phyloP scores from a whole-genome alignment of 306 rosid species.

The Quercus glauca region DNA sequence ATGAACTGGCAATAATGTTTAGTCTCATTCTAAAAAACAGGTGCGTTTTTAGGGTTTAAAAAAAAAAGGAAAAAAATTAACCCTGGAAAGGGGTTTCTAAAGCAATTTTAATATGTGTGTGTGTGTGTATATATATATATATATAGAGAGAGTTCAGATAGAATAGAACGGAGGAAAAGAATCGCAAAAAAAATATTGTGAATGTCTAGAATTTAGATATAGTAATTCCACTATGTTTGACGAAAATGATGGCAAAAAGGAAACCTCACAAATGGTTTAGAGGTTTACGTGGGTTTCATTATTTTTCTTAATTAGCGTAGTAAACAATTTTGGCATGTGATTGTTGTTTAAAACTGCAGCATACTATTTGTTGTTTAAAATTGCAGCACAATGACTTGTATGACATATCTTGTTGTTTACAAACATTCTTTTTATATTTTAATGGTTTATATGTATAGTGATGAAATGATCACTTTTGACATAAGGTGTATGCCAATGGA shows the following conservation, averaged over 20 bases:
- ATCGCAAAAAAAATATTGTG: background rate
- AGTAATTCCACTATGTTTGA: background rate
- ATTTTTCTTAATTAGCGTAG: background rate
- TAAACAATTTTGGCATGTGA: background rate
- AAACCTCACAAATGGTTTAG: background rate
- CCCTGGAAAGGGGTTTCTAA: too few relatives aligned
- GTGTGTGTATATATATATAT: too few relatives aligned
- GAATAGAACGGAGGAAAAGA: too few relatives aligned
- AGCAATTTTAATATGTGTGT: too few relatives aligned
- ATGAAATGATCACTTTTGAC: conserved; percentile 10
- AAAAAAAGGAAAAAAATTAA: too few relatives aligned
- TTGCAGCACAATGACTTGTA: background rate
- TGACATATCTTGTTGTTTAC: background rate
- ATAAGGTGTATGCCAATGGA: conserved; percentile 10
- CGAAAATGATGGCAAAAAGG: background rate
- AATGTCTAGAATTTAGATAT: background rate
- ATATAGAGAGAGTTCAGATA: too few relatives aligned
- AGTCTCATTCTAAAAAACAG: too few relatives aligned
- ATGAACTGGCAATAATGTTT: too few relatives aligned
- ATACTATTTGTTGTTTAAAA: background rate
- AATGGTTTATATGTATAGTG: background rate
- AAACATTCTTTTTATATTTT: background rate
- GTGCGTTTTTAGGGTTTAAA: too few relatives aligned
- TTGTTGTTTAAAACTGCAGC: background rate
- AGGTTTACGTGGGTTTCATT: background rate